Percentiles rank a stretch among this genome's conserved stretches.
Evolutionary conservation across 2,329 filamentous ascomycete species (phyloP).

Genomic region (Cercospora sp.): DNA sequence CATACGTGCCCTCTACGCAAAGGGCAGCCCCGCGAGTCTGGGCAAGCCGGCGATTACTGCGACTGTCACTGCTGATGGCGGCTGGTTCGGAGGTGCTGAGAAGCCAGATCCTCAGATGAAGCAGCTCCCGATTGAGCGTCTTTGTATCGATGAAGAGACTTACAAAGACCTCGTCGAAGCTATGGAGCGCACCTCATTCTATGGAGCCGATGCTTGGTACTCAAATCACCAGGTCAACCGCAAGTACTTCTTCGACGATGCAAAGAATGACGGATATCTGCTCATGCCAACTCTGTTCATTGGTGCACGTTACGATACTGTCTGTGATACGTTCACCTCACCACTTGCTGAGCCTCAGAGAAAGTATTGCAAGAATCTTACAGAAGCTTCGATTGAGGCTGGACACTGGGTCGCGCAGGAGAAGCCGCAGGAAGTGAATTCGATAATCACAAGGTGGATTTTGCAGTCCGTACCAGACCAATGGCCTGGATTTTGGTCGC

Average conservation of each 20-base stretch:
- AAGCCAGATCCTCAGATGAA: conserved; percentile 32
- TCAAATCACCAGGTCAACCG: conserved; percentile 48
- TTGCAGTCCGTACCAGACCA: conserved; percentile 24
- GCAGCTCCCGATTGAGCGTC: conserved; percentile 38
- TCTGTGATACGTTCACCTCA: conserved; percentile 41
- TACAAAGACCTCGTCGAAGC: conserved; percentile 37
- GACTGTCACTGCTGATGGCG: conserved; percentile 31
- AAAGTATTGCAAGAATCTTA: conserved; percentile 43
- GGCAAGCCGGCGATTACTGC: conserved; percentile 35
- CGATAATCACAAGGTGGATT: conserved; percentile 32
- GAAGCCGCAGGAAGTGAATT: conserved; percentile 33
- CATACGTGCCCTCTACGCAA: conserved; percentile 33
- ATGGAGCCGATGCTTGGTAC: conserved; percentile 46
- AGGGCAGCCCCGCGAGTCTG: conserved; percentile 29
- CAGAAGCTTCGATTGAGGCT: conserved; percentile 34
- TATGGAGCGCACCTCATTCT: conserved; percentile 47
- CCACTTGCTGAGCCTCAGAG: conserved; percentile 42
- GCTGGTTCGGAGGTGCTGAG: conserved; percentile 38
- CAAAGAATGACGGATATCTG: conserved; percentile 39
- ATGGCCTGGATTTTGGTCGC: conserved; percentile 29
- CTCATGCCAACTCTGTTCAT: conserved; percentile 44
- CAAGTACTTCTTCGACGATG: conserved; percentile 44
- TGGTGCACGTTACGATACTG: conserved; percentile 44
- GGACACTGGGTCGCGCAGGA: conserved; percentile 35
- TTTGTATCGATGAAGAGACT: conserved; percentile 35